These are phyloP conservation scores for Zychaea mexicana DNA, from an alignment of 371 early-diverging fungal genomes.

Conservation along the genomic window DNA sequence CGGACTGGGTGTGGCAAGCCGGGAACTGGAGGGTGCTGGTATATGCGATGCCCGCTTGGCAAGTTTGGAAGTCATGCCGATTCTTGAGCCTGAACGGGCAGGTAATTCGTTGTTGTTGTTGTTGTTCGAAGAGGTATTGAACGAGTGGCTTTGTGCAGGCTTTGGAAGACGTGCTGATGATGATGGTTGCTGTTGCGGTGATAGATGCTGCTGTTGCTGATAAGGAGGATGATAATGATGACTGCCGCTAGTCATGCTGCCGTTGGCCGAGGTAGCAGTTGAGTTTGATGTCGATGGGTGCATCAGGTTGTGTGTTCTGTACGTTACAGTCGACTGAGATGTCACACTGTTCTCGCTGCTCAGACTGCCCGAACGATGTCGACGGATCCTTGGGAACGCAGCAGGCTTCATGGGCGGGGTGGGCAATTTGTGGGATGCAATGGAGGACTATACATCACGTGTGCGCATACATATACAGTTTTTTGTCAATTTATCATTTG, in stretches of 20 bases:
- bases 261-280: background rate
- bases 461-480: no score
- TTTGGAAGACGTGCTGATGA: background rate
- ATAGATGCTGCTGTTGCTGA: background rate
- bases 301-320: constrained; percentile 13
- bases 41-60: constrained; percentile 52
- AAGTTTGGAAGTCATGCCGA: constrained; percentile 17
- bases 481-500: no score
- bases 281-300: constrained; percentile 30
- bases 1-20: background rate
- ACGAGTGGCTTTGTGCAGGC: constrained; percentile 14
- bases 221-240: constrained; percentile 1
- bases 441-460: background rate
- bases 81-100: constrained; percentile 6
- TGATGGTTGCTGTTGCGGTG: constrained; percentile 12
- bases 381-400: background rate
- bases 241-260: constrained; percentile 8
- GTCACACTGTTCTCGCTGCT: constrained; percentile 49
- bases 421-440: constrained; percentile 2
- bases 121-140: background rate
- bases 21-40: constrained; percentile 34
- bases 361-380: constrained; percentile 35
- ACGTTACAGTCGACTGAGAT: constrained; percentile 44
- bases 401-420: background rate
- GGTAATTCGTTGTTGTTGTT: background rate